Base-by-base conservation (phyloP, 345 rosid species). In the Rhizophora mangle region DNA sequence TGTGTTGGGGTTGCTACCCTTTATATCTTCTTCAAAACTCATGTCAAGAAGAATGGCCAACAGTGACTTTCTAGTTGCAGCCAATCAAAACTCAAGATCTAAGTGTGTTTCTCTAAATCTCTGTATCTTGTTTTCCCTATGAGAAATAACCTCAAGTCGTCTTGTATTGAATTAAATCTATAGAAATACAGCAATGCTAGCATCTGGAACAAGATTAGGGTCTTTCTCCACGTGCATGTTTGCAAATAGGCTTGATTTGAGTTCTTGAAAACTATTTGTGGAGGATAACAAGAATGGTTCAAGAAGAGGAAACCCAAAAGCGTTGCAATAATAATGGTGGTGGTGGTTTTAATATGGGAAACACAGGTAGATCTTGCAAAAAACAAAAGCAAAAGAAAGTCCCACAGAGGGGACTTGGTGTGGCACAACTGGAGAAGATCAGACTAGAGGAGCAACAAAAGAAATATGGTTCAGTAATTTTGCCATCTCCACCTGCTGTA, bases 371-470 rank as follows among this genome's bases (percentile, higher is more conserved):
- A 67, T 85, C 82, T 59, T 70, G 72, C 60, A 84, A 72, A 68
- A 79, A 76, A 37, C 82, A 72, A 31, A 84, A 86, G 79, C 81
- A 79, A 24, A 86, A 78, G 71, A 85, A 75, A 51, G 79, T 81
- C 7, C 89, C 93, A 26, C 88, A 88, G 69, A 82, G 90, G 75
- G 93, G 93, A 46, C 85, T 88, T 26, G 93, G 93, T 70, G 90
- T 84, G 56, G 90, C 93, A 8, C 90, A 88, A 62, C 79, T 88
- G 57, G 93, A 88, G 71, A 85, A 71, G 72, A 85, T 88, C 65
- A 82, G 90, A 55, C 53, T 88, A 2, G 85, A 85, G 74, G 85
- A 85, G 73, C 87, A 86, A 63, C 78, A 75, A 54, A 76, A 72
- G 81, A 84, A 75, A 68, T 76, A 80, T 73, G 74, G 63, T 47